These are phyloP conservation scores for Pseudevernia furfuracea DNA, from an alignment of 495 filamentous ascomycete genomes.

Conservation along the genomic window DNA sequence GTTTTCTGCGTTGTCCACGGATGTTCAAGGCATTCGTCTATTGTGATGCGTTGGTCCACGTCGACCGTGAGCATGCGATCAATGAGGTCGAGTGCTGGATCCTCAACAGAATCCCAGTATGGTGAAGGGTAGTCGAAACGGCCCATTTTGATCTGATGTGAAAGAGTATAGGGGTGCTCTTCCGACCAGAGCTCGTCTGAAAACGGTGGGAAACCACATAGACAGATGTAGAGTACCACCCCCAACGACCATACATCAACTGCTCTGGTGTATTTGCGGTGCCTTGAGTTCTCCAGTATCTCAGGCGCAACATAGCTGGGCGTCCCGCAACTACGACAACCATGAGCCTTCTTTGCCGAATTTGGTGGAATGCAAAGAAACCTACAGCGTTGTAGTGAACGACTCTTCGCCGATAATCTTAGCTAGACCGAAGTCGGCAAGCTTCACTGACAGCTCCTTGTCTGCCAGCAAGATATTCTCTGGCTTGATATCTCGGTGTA, in stretches of 20 bases:
- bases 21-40: conserved; percentile 86
- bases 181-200: conserved; percentile 77
- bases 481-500: conserved; percentile 97
- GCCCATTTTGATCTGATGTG: conserved; percentile 83
- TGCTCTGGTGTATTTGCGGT: conserved; percentile 85
- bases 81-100: conserved; percentile 86
- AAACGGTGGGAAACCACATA: conserved; percentile 97
- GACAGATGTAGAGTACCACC: conserved; percentile 97
- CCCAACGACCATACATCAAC: conserved; percentile 97
- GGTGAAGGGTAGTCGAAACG: conserved; percentile 92
- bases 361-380: conserved; percentile 14
- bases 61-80: conserved; percentile 91
- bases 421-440: conserved; percentile 94
- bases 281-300: conserved; percentile 69
- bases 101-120: conserved; percentile 92
- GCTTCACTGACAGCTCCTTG: conserved; percentile 75
- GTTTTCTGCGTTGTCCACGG: conserved; percentile 67
- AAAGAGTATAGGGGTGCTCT: conserved; percentile 76
- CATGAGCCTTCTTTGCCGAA: conserved; percentile 6
- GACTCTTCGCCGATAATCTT: conserved; percentile 99
- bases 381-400: conserved; percentile 87
- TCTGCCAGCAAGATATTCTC: conserved; percentile 93
- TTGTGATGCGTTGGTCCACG: conserved; percentile 69
- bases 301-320: conserved; percentile 96
- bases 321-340: conserved; percentile 64